Evolutionary conservation across 2,329 filamentous ascomycete species (phyloP).

Genomic region (Incumbomyces delicatus): DNA sequence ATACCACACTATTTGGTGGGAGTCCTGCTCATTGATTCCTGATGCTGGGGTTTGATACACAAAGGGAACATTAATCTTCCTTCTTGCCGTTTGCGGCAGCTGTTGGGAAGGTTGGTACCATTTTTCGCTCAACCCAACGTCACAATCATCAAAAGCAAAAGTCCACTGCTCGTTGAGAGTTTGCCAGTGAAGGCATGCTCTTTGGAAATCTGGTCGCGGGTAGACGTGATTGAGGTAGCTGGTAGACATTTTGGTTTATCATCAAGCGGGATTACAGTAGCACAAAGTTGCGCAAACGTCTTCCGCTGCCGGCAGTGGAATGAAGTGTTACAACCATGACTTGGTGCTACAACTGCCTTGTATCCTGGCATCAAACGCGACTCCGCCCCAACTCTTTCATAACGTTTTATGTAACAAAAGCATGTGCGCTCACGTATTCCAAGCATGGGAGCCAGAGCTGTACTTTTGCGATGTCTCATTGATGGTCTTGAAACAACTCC

Average conservation of each 20-base stretch:
- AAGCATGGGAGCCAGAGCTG: no score
- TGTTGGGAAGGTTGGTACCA: constrained; percentile 40
- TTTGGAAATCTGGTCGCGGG: constrained; percentile 46
- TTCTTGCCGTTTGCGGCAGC: constrained; percentile 27
- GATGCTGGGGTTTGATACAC: constrained; percentile 57
- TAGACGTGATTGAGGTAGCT: not conserved
- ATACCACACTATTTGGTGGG: constrained; percentile 61
- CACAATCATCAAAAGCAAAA: constrained; percentile 56
- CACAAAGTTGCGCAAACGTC: no score
- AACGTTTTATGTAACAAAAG: no score
- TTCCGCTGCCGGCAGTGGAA: no score
- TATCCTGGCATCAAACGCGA: no score
- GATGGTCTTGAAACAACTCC: no score
- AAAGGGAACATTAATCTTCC: constrained; percentile 53
- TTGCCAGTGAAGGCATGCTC: constrained; percentile 46
- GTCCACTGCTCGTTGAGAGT: constrained; percentile 55
- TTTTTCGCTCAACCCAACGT: constrained; percentile 42
- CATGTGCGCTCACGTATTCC: no score
- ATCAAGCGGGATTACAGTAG: no score
- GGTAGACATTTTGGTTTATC: not conserved
- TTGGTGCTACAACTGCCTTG: no score
- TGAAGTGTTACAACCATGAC: no score
- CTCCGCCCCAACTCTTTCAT: no score
- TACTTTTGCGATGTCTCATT: no score
- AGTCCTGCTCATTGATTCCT: constrained; percentile 50